Evolutionary conservation across 2,329 filamentous ascomycete genomes (phyloP), one percentile per base, ranked within the genome.

Genomic region (Acephala macrosclerotiorum): DNA sequence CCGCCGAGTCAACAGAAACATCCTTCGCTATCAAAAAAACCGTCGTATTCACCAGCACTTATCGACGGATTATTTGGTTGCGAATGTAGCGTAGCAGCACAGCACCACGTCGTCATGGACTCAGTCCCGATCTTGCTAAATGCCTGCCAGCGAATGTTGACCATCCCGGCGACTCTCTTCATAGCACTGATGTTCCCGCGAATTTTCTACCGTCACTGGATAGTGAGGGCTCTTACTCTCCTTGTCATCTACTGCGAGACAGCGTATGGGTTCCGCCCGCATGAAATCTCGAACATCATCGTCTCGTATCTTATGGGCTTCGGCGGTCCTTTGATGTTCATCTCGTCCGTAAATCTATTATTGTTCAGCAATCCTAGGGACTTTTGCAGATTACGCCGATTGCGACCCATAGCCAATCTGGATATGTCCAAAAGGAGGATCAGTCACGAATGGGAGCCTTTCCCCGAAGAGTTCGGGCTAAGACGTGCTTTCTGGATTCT

Each of bases 381-480:
- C 18, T 63, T 66, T 26, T 33, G 35, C 18, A 66, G 60, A 51
- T 55, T 66, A 26, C 33, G 20, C 29, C 4, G 9, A 33, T 33
- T 33, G 8, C n/a, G 45, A 5, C 29, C 26, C 25, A 25, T 29
- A 57, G 22, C 35, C n/a, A 45, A 16, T n/a, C 2, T 5, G 11
- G 6, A 22, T 25, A n/a, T 42, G 26, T 8, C 49, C 9, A 49
- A 53, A 29, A 14, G 18, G 9, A n/a, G 12, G 14, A 14, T 38
- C 18, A 25, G n/a, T 14, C 60, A 66, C 38, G 47, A 60, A 26
- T 66, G 64, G 64, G 60, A 66, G n/a, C 18, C 55, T 18, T 62
- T 60, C 40, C 64, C 64, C 8, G 51, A 60, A 40, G 16, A 47
- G 4, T 9, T 64, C 2, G 33, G 40, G 5, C 14, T n/a, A 25